Evolutionary conservation across 192 early-diverging fungal genomes (phyloP).

Genomic region (Podila verticillata): DNA sequence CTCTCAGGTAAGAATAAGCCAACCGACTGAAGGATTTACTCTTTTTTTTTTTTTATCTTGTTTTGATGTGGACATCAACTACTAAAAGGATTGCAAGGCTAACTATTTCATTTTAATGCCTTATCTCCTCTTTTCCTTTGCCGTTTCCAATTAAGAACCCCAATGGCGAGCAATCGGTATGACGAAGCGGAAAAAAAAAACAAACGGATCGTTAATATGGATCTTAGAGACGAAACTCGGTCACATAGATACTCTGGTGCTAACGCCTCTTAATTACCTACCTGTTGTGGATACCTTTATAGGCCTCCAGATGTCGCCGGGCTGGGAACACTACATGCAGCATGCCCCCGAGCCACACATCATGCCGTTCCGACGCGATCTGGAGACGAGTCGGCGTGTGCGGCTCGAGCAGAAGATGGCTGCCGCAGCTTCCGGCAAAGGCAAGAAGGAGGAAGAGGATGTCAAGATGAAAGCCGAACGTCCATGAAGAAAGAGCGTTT

Average conservation of each 20-base stretch:
- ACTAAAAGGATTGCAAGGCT: neutral
- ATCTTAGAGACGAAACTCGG: no score
- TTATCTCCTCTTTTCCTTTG: neutral
- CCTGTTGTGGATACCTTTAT: neutral
- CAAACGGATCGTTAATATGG: no score
- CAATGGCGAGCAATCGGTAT: slow-evolving; percentile 26
- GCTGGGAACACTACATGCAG: slow-evolving; percentile 28
- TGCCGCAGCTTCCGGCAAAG: neutral
- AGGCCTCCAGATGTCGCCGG: slow-evolving; percentile 25
- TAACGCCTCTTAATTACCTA: neutral
- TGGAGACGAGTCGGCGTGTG: neutral
- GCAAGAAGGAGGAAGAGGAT: neutral
- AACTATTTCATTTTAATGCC: neutral
- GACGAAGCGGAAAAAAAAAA: no score
- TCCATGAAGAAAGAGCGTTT: no score
- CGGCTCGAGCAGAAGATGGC: neutral
- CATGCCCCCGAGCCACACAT: slow-evolving; percentile 49
- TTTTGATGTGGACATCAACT: no score
- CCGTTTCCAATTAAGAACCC: slow-evolving; percentile 1
- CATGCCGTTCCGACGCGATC: slow-evolving; percentile 27
- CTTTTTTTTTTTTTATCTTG: no score
- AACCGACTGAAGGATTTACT: no score
- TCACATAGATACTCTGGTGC: no score
- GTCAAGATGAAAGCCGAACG: neutral
- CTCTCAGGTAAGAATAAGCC: slow-evolving; percentile 20